Percentiles rank a stretch among this genome's conserved stretches.
phyloP scores from a whole-genome alignment of 148 eudicot species.

The Tetragonia tetragonoides region DNA sequence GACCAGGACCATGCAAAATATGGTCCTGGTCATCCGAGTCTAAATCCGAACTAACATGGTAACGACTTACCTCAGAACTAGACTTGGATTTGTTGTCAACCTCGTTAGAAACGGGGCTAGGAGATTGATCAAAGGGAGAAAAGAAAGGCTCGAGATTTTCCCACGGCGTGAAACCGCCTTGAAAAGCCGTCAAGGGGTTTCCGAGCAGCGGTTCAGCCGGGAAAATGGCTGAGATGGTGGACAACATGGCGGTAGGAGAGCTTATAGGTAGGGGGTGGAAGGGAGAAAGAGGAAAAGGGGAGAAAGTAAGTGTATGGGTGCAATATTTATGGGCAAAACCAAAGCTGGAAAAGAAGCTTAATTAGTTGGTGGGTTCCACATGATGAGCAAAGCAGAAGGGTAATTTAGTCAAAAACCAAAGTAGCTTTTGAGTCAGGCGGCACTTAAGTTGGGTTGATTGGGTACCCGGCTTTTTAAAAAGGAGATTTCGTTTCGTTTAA shows the following conservation, averaged over 20 bases:
- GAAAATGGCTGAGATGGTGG: constrained; percentile 32
- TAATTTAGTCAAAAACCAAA: constrained; percentile 19
- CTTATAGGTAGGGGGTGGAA: constrained; percentile 38
- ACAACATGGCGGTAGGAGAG: constrained; percentile 45
- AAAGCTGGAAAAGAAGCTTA: background rate
- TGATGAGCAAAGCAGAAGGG: constrained; percentile 22
- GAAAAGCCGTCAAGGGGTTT: constrained; percentile 20
- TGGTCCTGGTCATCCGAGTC: constrained; percentile 19
- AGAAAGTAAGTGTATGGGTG: constrained; percentile 44
- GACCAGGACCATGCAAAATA: constrained; percentile 6
- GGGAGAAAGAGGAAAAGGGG: constrained; percentile 58
- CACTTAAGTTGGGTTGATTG: constrained; percentile 31
- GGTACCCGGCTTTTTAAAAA: constrained; percentile 21
- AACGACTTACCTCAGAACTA: constrained; percentile 6
- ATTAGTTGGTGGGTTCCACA: constrained; percentile 31
- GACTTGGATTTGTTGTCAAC: background rate
- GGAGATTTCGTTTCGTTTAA: constrained; percentile 17
- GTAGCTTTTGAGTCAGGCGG: constrained; percentile 35
- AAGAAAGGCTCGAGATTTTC: constrained; percentile 35
- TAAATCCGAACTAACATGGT: constrained; percentile 19
- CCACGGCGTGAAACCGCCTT: constrained; percentile 39
- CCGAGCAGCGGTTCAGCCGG: constrained; percentile 29
- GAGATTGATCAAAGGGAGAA: constrained; percentile 17
- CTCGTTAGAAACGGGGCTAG: background rate
- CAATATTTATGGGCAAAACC: constrained; percentile 38